phyloP scores from a whole-genome alignment of 768 basidiomycete species.

The Boletus subparvulus region DNA sequence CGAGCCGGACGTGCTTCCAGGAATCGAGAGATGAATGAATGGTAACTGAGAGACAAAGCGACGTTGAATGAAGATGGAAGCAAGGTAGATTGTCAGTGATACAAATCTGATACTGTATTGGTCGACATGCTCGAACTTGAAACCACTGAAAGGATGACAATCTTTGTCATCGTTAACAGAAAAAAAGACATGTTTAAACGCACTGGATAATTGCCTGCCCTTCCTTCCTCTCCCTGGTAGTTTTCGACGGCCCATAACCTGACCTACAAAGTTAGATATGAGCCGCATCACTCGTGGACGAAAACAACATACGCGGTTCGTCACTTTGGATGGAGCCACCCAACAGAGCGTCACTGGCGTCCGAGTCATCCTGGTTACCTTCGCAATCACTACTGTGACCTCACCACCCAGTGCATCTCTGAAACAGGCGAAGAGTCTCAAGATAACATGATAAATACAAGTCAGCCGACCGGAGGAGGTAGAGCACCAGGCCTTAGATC shows the following conservation, averaged over 20 bases:
- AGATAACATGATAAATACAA: no score
- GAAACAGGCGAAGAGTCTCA: constrained; percentile 13
- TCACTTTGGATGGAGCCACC: constrained; percentile 40
- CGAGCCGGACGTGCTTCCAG: no score
- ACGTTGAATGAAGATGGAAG: no score
- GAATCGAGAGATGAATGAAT: no score
- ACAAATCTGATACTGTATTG: no score
- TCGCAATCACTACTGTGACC: constrained; percentile 61
- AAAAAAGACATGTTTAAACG: not conserved
- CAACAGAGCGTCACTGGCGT: constrained; percentile 18
- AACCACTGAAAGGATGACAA: constrained; percentile 74
- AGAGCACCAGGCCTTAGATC: no score
- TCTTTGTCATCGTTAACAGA: constrained; percentile 30
- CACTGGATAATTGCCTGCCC: constrained; percentile 30
- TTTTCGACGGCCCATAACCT: constrained; percentile 74
- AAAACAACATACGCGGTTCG: constrained; percentile 44
- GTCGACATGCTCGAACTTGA: no score
- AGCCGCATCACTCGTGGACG: not conserved
- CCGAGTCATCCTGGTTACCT: constrained; percentile 39
- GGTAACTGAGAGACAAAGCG: no score
- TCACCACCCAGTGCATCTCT: constrained; percentile 42
- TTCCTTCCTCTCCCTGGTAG: constrained; percentile 74
- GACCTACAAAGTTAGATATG: constrained; percentile 41
- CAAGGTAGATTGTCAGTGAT: no score
- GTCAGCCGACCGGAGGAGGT: no score